These are phyloP conservation scores for Neocucurbitaria cava DNA, from an alignment of 2,329 filamentous ascomycete species.

Conservation along the genomic window DNA sequence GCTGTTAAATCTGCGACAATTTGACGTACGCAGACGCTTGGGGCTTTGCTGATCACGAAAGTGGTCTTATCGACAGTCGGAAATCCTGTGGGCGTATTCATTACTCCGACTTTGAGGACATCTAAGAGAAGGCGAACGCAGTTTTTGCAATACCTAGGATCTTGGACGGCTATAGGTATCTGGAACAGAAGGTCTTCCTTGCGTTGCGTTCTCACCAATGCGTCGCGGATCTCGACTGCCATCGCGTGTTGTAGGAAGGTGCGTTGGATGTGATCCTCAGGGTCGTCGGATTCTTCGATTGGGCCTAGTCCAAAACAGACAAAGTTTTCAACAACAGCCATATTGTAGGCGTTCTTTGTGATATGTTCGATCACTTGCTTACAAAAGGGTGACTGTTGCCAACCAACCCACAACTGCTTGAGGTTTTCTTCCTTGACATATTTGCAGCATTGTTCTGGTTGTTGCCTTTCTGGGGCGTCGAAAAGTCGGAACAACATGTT, in stretches of 20 bases:
- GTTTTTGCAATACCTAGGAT: background rate
- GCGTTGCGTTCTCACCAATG: background rate
- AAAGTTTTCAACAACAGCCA: background rate
- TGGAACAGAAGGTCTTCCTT: no score
- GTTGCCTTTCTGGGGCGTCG: background rate
- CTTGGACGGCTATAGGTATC: background rate
- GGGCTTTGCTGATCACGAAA: background rate
- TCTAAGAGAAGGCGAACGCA: background rate
- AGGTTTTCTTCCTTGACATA: background rate
- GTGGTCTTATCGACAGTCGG: background rate
- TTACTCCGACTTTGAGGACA: background rate
- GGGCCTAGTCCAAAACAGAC: background rate
- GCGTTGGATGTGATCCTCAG: background rate
- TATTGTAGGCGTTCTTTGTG: background rate
- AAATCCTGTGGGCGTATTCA: background rate
- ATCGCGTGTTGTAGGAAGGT: background rate
- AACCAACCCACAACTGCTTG: background rate
- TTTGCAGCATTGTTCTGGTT: background rate
- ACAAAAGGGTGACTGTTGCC: background rate
- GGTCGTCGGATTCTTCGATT: background rate
- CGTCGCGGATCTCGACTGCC: background rate
- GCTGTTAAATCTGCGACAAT: background rate
- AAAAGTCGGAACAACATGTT: background rate
- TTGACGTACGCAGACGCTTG: background rate
- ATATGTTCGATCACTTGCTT: background rate